phyloP scores from a whole-genome alignment of 495 filamentous ascomycete species.

The Amniculicola lignicola region DNA sequence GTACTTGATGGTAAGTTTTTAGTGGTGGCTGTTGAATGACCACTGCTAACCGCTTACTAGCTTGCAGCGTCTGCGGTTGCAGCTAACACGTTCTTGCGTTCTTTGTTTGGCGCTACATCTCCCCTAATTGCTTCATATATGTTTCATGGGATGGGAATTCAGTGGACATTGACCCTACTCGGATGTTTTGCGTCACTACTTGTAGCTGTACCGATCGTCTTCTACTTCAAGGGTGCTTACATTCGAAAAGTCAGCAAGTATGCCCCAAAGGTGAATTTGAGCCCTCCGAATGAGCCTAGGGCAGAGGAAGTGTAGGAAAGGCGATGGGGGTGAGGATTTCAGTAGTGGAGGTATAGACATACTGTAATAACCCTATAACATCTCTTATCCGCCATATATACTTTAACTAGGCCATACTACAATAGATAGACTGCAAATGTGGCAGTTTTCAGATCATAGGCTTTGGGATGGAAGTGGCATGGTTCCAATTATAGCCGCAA shows the following conservation, averaged over 20 bases:
- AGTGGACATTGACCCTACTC: conserved; percentile 76
- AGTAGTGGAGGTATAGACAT: no score
- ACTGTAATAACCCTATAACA: no score
- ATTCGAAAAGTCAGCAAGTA: conserved; percentile 66
- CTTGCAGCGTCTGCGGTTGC: conserved; percentile 80
- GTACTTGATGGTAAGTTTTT: conserved; percentile 69
- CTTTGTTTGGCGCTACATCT: conserved; percentile 70
- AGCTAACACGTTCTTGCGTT: conserved; percentile 84
- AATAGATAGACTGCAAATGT: no score
- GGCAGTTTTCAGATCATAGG: no score
- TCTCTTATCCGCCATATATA: no score
- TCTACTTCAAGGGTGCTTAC: conserved; percentile 60
- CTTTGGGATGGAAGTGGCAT: no score
- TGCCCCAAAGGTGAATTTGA: conserved; percentile 53
- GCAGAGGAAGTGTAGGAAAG: no score
- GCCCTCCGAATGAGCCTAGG: no score
- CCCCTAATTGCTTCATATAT: conserved; percentile 79
- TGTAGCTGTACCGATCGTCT: conserved; percentile 71
- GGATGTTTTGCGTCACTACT: conserved; percentile 68
- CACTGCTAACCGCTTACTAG: conserved; percentile 1
- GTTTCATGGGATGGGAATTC: conserved; percentile 71
- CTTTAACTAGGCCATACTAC: no score
- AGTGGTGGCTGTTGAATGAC: background rate
- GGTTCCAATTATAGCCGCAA: no score
- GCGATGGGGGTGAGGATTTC: no score